Evolutionary conservation across 2,329 filamentous ascomycete genomes (phyloP), one percentile per base, ranked within the genome.

Genomic region (Microdochium bolleyi): DNA sequence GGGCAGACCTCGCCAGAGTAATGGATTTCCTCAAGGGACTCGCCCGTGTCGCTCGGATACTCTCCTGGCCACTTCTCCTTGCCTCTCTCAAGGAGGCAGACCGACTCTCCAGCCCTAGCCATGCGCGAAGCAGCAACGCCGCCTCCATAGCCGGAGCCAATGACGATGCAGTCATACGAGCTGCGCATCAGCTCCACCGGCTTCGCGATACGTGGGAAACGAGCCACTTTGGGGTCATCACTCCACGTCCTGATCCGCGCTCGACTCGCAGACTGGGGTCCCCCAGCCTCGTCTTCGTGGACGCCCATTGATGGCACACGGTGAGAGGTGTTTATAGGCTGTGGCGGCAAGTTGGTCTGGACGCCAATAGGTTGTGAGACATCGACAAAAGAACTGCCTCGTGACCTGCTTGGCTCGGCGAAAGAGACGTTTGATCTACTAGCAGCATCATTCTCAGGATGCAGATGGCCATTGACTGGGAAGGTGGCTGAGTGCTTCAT

Each of bases 91-190:
- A 88, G 71, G 19, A 88, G 65, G 55, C 83, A 86, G 1, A 88
- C 84, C 2, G 71, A 76, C 61, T 84, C 74, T 2, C 73, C 77
- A 1, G 77, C 77, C 52, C 84, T 75, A 2, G 83, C 78, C 76
- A 87, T 82, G 11, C 83, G 75, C 22, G 81, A 80, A 0, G 84
- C 84, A 2, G 84, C 84, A 21, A 88, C 79, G 24, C 77, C 80
- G 38, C 82, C 84, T 24, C 85, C 85, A 63, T 88, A 88, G 1
- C 85, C 85, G 10, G 83, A 86, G 1, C 85, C 84, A 53, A 88
- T 80, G 27, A 88, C 81, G 11, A 88, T 76, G 38, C 79, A 79
- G 66, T 88, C 84, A 58, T 88, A 88, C 7, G 69, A 68, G 52
- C 70, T 68, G 24, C 76, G 73, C 62, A 86, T 76, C 24, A 83